Conservation (phyloP, 176 grass and related monocot genomes). For the Aegilops sharonensis region DNA sequence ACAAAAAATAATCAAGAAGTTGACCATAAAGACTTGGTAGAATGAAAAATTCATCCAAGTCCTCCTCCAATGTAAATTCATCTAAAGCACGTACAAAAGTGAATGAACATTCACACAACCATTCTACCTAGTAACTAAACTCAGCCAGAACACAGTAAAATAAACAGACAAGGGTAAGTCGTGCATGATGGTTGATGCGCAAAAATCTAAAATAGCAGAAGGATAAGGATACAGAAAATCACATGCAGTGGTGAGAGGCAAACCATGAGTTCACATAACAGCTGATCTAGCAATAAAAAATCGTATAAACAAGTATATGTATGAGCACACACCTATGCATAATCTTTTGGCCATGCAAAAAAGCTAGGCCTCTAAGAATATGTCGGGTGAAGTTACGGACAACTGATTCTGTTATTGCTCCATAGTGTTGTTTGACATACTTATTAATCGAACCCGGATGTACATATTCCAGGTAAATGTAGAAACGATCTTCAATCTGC, state of each 20-base stretch:
- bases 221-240: slow-evolving; percentile 25
- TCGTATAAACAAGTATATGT: background rate
- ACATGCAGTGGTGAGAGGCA: background rate
- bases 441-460: slow-evolving; percentile 98
- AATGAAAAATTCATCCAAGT: background rate
- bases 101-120: background rate
- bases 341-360: slow-evolving; percentile 93
- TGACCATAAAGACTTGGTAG: background rate
- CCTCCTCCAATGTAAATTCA: background rate
- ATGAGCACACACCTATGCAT: slow-evolving; percentile 45
- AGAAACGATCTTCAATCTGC: slow-evolving; percentile 75
- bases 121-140: background rate
- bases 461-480: slow-evolving; percentile 96
- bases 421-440: slow-evolving; percentile 85
- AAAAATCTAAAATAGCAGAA: slow-evolving; percentile 14
- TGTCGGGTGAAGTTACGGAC: slow-evolving; percentile 95
- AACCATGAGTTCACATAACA: slow-evolving; percentile 8
- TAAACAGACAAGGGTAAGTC: background rate
- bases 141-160: slow-evolving; percentile 13
- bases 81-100: background rate
- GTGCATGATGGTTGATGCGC: background rate
- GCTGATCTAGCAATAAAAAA: slow-evolving; percentile 25
- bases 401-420: slow-evolving; percentile 92
- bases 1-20: slow-evolving; percentile 12
- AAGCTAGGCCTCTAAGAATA: slow-evolving; percentile 85